These are phyloP conservation scores for Avena atlantica DNA, from an alignment of 176 grass and related monocot genomes.

Conservation along the genomic window DNA sequence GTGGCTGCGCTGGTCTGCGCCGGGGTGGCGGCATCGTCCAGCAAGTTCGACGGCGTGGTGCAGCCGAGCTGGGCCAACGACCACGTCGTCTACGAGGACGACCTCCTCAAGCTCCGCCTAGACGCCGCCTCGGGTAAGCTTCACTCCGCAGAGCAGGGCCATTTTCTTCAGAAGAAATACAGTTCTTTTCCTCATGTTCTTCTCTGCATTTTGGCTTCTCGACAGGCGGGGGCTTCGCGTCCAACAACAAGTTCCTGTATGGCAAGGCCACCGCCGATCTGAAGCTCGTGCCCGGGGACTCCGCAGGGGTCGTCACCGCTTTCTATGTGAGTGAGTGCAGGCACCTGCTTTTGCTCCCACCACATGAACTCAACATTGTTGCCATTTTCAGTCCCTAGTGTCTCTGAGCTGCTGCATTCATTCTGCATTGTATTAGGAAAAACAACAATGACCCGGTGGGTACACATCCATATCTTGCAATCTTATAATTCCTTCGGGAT, in stretches of 20 bases:
- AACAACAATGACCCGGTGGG: too few species aligned
- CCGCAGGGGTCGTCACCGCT: constrained; percentile 89
- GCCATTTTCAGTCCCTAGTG: background rate
- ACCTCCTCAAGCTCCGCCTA: constrained; percentile 90
- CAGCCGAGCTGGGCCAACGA: constrained; percentile 98
- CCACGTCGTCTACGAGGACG: constrained; percentile 85
- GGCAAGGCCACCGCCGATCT: constrained; percentile 81
- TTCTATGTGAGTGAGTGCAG: constrained; percentile 82
- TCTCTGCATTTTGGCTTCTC: background rate
- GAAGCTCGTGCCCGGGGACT: constrained; percentile 92
- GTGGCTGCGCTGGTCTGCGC: background rate
- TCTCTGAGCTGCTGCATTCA: background rate
- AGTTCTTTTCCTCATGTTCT: background rate
- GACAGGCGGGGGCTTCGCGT: constrained; percentile 74
- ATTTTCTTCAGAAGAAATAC: background rate
- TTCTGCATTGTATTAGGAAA: background rate
- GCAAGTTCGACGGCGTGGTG: constrained; percentile 85
- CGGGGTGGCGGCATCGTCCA: background rate
- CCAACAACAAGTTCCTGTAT: constrained; percentile 77
- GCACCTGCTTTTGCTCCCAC: background rate
- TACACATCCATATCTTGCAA: too few species aligned
- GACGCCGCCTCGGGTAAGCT: constrained; percentile 66
- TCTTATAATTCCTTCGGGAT: background rate
- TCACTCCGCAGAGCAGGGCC: background rate
- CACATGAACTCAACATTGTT: background rate